A percentile compares a stretch with the other conserved stretches of the same genome.
phyloP scores from a whole-genome alignment of 108 stramenopile species.

The Skeletonema marinoi region DNA sequence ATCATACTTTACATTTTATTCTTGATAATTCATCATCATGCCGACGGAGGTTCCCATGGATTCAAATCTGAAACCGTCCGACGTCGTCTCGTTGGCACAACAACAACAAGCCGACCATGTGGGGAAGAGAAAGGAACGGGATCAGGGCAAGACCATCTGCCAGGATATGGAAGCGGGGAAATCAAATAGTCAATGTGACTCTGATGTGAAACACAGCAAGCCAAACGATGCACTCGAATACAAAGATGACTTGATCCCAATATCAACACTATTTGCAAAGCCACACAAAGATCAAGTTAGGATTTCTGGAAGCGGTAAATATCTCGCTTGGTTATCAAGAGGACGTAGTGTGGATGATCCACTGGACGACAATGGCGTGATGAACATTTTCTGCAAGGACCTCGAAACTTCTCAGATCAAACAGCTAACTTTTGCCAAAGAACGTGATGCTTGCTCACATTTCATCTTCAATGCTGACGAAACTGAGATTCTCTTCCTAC shows the following conservation, averaged over 20 bases:
- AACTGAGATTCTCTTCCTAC: conserved; percentile 10
- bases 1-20: too few species aligned
- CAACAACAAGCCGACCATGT: too few species aligned
- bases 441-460: conserved; percentile 13
- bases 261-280: conserved; percentile 20
- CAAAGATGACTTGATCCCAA: conserved; percentile 15
- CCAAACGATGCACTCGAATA: neutral
- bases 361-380: conserved; percentile 10
- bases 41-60: too few species aligned
- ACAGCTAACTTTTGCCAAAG: conserved; percentile 19
- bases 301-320: conserved; percentile 21
- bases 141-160: too few species aligned
- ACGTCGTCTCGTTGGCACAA: too few species aligned
- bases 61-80: too few species aligned
- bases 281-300: conserved; percentile 10
- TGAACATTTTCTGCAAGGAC: conserved; percentile 13
- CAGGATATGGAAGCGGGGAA: neutral
- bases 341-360: conserved; percentile 1
- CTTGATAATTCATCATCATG: too few species aligned
- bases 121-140: too few species aligned
- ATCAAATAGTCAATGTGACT: neutral
- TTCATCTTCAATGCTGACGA: conserved; percentile 26
- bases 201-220: too few species aligned
- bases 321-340: conserved; percentile 17
- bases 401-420: neutral